phyloP scores from a whole-genome alignment of 176 grass and related monocot genomes.

The Zoysia pacifica region DNA sequence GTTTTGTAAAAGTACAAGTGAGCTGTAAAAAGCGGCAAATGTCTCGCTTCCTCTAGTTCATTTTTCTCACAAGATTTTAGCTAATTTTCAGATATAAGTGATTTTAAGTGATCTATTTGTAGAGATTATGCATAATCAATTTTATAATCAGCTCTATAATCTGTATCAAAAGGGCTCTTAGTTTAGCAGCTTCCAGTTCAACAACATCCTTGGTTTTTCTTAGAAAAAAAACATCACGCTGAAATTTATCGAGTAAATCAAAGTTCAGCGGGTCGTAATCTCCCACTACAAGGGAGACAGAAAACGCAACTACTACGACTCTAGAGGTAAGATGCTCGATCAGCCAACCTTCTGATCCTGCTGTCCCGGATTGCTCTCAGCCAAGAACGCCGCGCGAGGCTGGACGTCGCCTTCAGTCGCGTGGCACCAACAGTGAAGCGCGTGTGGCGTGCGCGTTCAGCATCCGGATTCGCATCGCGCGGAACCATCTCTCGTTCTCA shows the following conservation, averaged over 20 bases:
- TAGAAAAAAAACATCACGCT: too few relatives aligned
- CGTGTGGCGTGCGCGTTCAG: neutral
- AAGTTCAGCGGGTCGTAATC: neutral
- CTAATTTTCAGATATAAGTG: too few relatives aligned
- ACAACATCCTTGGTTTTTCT: too few relatives aligned
- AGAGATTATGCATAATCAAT: too few relatives aligned
- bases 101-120: too few relatives aligned
- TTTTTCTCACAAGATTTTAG: too few relatives aligned
- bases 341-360: neutral
- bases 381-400: neutral
- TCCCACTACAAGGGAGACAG: neutral
- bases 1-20: too few relatives aligned
- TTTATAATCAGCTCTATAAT: too few relatives aligned
- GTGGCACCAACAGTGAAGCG: neutral
- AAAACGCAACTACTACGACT: neutral
- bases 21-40: too few relatives aligned
- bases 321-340: neutral
- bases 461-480: neutral
- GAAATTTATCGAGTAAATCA: neutral
- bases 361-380: neutral
- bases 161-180: too few relatives aligned
- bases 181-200: too few relatives aligned
- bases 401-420: slow-evolving; percentile 27
- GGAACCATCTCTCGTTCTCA: neutral
- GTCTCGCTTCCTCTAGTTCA: too few relatives aligned